Percentiles rank a stretch among this genome's conserved stretches.
Evolutionary conservation across 2,329 filamentous ascomycete genomes (phyloP).

Genomic region (Triangularia setosa): DNA sequence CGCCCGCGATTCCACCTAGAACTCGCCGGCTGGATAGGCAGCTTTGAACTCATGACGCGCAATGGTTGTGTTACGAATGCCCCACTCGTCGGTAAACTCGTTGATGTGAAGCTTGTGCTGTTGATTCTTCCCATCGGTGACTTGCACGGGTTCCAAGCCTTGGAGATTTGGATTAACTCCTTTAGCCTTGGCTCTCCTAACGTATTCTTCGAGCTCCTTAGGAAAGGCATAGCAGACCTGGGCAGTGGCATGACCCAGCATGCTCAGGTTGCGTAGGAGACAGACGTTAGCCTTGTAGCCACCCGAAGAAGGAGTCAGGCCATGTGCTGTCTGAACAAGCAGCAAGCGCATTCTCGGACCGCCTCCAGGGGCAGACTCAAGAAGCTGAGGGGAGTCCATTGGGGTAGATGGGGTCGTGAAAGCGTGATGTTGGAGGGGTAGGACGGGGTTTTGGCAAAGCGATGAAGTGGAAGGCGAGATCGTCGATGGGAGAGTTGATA

Average conservation of each 20-base stretch:
- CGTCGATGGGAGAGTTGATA: neutral
- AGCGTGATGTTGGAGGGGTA: neutral
- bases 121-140: constrained; percentile 8
- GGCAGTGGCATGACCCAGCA: constrained; percentile 15
- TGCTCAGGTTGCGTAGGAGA: constrained; percentile 20
- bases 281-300: constrained; percentile 26
- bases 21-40: constrained; percentile 22
- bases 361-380: neutral
- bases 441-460: neutral
- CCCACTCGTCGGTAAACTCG: constrained; percentile 23
- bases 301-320: constrained; percentile 25
- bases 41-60: constrained; percentile 17
- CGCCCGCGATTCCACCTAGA: constrained; percentile 21
- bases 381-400: neutral
- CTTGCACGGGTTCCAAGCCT: neutral
- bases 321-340: constrained; percentile 27
- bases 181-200: constrained; percentile 12
- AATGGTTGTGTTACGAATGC: constrained; percentile 23
- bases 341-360: constrained; percentile 21
- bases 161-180: constrained; percentile 19
- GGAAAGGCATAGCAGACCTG: constrained; percentile 25
- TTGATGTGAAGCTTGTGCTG: constrained; percentile 12
- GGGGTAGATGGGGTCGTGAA: neutral
- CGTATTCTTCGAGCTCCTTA: constrained; percentile 16
- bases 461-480: neutral